Conservation (phyloP, 108 stramenopile genomes). For the Licmophora abbreviata region DNA sequence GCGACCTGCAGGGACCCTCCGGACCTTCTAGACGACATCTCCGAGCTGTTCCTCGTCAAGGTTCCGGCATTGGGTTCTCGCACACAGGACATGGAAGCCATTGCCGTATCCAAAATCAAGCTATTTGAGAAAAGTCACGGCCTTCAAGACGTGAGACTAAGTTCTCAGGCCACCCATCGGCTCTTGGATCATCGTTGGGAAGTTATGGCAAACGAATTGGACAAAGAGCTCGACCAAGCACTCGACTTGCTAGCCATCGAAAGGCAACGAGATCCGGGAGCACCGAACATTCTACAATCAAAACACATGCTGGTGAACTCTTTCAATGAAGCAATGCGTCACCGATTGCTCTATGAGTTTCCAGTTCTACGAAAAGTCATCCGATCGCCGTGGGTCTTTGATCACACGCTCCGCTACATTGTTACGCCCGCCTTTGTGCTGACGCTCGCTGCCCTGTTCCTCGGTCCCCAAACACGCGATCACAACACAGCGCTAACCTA, state of each 20-base stretch:
- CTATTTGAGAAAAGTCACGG: constrained; percentile 7
- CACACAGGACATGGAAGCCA: constrained; percentile 13
- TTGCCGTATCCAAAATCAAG: constrained; percentile 17
- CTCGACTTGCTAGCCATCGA: constrained; percentile 12
- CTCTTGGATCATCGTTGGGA: constrained; percentile 28
- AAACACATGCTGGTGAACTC: constrained; percentile 20
- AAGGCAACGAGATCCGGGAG: constrained; percentile 5
- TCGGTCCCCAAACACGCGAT: constrained; percentile 25
- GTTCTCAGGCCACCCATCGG: constrained; percentile 15
- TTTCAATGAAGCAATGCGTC: constrained; percentile 20
- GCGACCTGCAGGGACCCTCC: constrained; percentile 17
- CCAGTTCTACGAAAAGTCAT: constrained; percentile 18
- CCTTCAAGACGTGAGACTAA: constrained; percentile 12
- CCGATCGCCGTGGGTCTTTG: constrained; percentile 26
- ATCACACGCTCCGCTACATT: constrained; percentile 10
- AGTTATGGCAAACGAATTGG: constrained; percentile 17
- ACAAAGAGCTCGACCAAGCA: constrained; percentile 13
- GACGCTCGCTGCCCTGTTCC: constrained; percentile 8
- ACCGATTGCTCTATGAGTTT: constrained; percentile 15
- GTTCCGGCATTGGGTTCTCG: constrained; percentile 22
- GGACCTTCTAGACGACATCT: constrained; percentile 8
- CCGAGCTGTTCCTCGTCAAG: constrained; percentile 13
- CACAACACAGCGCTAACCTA: constrained; percentile 25
- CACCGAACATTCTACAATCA: constrained; percentile 9
- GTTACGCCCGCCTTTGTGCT: constrained; percentile 4